Base-by-base conservation (phyloP, 768 basidiomycete genomes). In the Kwoniella botswanensis region DNA sequence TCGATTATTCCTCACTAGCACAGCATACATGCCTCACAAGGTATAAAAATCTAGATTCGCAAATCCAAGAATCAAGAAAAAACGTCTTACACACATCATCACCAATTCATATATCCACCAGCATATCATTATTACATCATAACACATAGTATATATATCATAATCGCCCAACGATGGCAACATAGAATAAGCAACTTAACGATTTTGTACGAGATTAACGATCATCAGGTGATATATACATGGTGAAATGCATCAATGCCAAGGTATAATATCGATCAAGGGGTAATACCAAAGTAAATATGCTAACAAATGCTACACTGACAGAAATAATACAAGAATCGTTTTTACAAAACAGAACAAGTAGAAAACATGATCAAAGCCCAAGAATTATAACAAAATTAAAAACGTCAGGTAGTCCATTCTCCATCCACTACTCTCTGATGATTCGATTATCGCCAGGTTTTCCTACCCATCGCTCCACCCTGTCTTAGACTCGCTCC, bases 401-500 rank as follows among this genome's bases (percentile, higher is more conserved):
- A 17, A 18, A 35, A 17, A 13, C 50, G 24, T 26, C 42, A 44
- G 4, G 1, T 15, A 50, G 46, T 50, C 13, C 15, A 50, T 50
- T 35, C 35, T 35, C 35, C 35, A 35, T 35, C 35, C 35, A 35
- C 7, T 9, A 35, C 6, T 35, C 7, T 7, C 6, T 35, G 35
- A 6, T 35, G 35, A 7, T 7, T 35, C 35, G 26, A 42, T 57
- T 44, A 65, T 24, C 63, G 4, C 62, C 64, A 65, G 41, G 58
- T 26, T 35, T 61, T 67, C 41, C 66, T 55, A 13, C 71, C 54
- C 11, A 44, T 56, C 65, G 67, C 10, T 9, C 41, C 26, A 42
- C 41, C 10, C 57, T 69, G 63, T 29, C 72, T 65, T 35, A 69
- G 54, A 46, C 63, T 59, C 21, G 71, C 67, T 1, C 63, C 67